A percentile compares a stretch with the other conserved stretches of the same genome.
These are phyloP conservation scores for Waltergamsia citrina DNA, from an alignment of 2,329 filamentous ascomycete species.

Conservation along the genomic window DNA sequence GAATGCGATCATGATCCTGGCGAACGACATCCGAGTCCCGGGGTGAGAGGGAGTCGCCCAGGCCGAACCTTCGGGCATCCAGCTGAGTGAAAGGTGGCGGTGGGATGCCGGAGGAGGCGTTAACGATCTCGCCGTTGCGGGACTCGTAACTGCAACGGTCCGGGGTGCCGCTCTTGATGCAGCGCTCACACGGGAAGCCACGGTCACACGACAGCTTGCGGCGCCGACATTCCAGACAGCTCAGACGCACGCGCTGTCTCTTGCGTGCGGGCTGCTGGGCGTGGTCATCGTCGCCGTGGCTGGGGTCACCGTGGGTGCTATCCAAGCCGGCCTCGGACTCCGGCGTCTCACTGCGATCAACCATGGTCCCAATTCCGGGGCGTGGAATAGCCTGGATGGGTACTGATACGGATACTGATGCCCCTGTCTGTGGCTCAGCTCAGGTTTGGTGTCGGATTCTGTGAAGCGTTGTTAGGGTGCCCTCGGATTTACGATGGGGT, in stretches of 20 bases:
- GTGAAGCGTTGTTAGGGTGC: too few species aligned
- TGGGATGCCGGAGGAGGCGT: constrained; percentile 34
- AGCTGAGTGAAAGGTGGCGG: constrained; percentile 31
- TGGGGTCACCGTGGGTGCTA: constrained; percentile 14
- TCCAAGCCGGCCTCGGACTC: constrained; percentile 21
- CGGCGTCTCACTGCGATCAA: constrained; percentile 25
- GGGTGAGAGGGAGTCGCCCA: constrained; percentile 19
- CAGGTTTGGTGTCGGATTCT: too few species aligned
- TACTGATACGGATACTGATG: too few species aligned
- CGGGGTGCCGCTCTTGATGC: constrained; percentile 51
- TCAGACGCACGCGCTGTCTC: constrained; percentile 48
- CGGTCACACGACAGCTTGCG: constrained; percentile 53
- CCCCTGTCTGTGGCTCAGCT: too few species aligned
- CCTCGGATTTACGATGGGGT: too few species aligned
- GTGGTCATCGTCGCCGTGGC: constrained; percentile 19
- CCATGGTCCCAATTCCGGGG: too few species aligned
- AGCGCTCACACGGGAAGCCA: constrained; percentile 52
- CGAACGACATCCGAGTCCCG: constrained; percentile 25
- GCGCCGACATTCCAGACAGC: constrained; percentile 50
- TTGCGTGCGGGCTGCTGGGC: constrained; percentile 35
- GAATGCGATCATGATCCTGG: constrained; percentile 48
- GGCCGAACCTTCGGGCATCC: constrained; percentile 26
- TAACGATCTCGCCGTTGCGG: constrained; percentile 39
- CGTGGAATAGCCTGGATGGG: too few species aligned
- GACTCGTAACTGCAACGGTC: constrained; percentile 52